These are phyloP conservation scores for Mariannaea sp. DNA, from an alignment of 2,329 filamentous ascomycete genomes.

Conservation along the genomic window DNA sequence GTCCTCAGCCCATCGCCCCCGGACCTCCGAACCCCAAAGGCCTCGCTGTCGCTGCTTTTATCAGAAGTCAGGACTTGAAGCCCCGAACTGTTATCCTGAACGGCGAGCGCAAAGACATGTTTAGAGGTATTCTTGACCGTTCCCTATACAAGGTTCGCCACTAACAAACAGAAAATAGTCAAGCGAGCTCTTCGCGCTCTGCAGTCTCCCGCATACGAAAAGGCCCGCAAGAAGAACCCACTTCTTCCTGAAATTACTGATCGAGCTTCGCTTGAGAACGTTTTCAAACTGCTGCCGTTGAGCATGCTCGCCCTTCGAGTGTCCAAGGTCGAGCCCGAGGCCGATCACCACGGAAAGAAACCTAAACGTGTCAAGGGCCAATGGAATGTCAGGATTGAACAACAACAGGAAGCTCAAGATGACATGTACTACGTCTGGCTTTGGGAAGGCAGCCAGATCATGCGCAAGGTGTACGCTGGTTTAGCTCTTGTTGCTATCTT, in stretches of 20 bases:
- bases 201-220: constrained; percentile 85
- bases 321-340: constrained; percentile 71
- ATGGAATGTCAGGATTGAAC: constrained; percentile 95
- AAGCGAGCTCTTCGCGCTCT: constrained; percentile 94
- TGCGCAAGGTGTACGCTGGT: constrained; percentile 87
- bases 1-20: constrained; percentile 70
- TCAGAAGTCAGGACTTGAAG: constrained; percentile 85
- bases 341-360: constrained; percentile 67
- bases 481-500: constrained; percentile 85
- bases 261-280: constrained; percentile 85
- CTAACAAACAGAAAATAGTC: constrained; percentile 60
- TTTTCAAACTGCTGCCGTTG: constrained; percentile 92
- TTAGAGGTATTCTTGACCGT: constrained; percentile 68
- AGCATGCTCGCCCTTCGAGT: constrained; percentile 93
- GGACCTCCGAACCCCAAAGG: constrained; percentile 88
- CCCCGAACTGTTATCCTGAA: constrained; percentile 89
- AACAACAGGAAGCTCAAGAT: constrained; percentile 86
- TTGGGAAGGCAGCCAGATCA: constrained; percentile 92
- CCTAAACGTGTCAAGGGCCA: constrained; percentile 91
- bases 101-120: constrained; percentile 97
- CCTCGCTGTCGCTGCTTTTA: constrained; percentile 85
- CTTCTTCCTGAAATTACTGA: constrained; percentile 87
- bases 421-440: constrained; percentile 97
- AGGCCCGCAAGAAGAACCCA: constrained; percentile 87
- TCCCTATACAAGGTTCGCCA: not conserved